Conservation (phyloP, 495 filamentous ascomycete genomes). For the Penicillium diatomitis region DNA sequence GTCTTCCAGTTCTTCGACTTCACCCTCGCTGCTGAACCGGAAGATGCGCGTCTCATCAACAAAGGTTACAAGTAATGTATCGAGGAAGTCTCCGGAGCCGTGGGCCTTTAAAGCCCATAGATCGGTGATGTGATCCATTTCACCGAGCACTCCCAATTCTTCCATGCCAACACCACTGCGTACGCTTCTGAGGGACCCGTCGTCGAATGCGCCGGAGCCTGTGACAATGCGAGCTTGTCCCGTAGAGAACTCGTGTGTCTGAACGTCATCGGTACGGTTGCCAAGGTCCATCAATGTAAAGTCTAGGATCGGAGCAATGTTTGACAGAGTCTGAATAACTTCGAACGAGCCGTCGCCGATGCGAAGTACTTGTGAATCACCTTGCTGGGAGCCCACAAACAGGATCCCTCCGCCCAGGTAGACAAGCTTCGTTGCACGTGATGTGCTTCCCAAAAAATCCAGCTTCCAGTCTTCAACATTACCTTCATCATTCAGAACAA, state of each 20-base stretch:
- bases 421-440: conserved; percentile 65
- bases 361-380: conserved; percentile 77
- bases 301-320: conserved; percentile 85
- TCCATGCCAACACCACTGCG: conserved; percentile 91
- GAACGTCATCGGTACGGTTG: conserved; percentile 64
- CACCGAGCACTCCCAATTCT: conserved; percentile 71
- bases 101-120: conserved; percentile 56
- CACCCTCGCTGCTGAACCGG: conserved; percentile 60
- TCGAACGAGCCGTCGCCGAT: conserved; percentile 48
- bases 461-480: conserved; percentile 61
- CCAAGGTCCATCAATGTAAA: conserved; percentile 95
- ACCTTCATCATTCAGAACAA: conserved; percentile 52
- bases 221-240: conserved; percentile 92
- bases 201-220: conserved; percentile 77
- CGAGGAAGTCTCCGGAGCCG: conserved; percentile 36
- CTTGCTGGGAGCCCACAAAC: conserved; percentile 87
- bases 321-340: conserved; percentile 67
- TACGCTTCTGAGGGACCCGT: conserved; percentile 79
- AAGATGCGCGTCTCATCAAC: conserved; percentile 80
- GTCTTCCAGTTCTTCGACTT: conserved; percentile 73
- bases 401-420: conserved; percentile 67
- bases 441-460: conserved; percentile 57
- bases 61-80: conserved; percentile 73
- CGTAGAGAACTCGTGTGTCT: conserved; percentile 82
- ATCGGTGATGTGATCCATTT: conserved; percentile 65